Evolutionary conservation across 208 protist species (phyloP).

Genomic region (Trypanosoma grayi): DNA sequence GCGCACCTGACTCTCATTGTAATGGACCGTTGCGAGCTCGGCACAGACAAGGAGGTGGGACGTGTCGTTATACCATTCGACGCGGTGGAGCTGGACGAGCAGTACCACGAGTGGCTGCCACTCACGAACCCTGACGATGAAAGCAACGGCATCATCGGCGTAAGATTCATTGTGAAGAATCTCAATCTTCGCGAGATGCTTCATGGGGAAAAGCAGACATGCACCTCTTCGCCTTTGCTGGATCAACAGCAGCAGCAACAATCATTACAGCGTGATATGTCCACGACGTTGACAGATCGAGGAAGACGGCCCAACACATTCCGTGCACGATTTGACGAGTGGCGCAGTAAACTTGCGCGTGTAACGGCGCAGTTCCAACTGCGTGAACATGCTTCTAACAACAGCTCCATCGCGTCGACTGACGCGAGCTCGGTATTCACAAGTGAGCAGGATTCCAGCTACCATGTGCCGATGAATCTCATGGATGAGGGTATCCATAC

Average conservation of each 20-base stretch:
- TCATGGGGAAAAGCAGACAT: not conserved
- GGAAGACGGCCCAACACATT: not conserved
- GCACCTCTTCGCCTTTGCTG: not conserved
- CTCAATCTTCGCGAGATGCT: slow-evolving; percentile 51
- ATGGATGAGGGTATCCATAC: slow-evolving; percentile 60
- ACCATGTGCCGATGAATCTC: slow-evolving; percentile 37
- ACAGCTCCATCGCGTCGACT: not conserved
- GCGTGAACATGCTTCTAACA: not conserved
- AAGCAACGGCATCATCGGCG: slow-evolving; percentile 54
- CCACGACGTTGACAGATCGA: not conserved
- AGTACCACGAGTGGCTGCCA: slow-evolving; percentile 70
- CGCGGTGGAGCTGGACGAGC: slow-evolving; percentile 33
- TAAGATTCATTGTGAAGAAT: slow-evolving; percentile 74
- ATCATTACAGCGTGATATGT: not conserved
- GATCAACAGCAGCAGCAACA: too few relatives aligned
- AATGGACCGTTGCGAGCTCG: slow-evolving; percentile 73
- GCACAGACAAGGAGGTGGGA: slow-evolving; percentile 61
- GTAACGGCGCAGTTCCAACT: slow-evolving; percentile 1
- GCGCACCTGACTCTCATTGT: slow-evolving; percentile 58
- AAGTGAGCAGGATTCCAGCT: slow-evolving; percentile 1
- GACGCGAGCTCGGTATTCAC: not conserved
- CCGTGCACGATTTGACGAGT: slow-evolving; percentile 2
- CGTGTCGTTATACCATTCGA: slow-evolving; percentile 53
- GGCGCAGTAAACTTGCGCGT: slow-evolving; percentile 8
- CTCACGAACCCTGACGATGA: slow-evolving; percentile 30